phyloP scores from a whole-genome alignment of 2,329 filamentous ascomycete species.

The Hypomyces perniciosus region DNA sequence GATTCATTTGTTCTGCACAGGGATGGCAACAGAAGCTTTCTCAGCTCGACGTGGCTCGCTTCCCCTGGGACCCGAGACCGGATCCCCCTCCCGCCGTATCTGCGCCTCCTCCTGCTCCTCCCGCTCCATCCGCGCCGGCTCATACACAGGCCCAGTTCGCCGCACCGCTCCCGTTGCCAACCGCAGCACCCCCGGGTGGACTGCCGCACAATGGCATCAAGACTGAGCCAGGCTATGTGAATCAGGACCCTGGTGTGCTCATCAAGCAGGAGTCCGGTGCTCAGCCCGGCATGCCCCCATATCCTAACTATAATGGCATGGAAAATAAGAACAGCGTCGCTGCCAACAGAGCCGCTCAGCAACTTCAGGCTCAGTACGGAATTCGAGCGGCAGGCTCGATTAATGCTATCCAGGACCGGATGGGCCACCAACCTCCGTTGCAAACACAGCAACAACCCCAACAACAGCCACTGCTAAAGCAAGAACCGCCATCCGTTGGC shows the following conservation, averaged over 20 bases:
- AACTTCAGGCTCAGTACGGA: slow-evolving; percentile 56
- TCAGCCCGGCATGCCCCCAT: slow-evolving; percentile 26
- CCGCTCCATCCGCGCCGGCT: slow-evolving; percentile 17
- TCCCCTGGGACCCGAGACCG: slow-evolving; percentile 91
- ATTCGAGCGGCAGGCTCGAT: slow-evolving; percentile 60
- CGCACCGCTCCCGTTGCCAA: slow-evolving; percentile 26
- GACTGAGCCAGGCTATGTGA: slow-evolving; percentile 38
- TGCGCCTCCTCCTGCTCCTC: slow-evolving; percentile 21
- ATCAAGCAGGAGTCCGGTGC: slow-evolving; percentile 40
- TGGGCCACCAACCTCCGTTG: slow-evolving; percentile 26
- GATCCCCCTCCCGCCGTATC: slow-evolving; percentile 40
- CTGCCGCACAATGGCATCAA: slow-evolving; percentile 33
- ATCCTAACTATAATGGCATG: slow-evolving; percentile 27
- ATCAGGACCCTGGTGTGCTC: slow-evolving; percentile 41
- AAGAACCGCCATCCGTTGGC: slow-evolving; percentile 25
- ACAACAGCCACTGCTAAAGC: slow-evolving; percentile 19
- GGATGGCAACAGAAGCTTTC: slow-evolving; percentile 93
- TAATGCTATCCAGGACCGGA: slow-evolving; percentile 50
- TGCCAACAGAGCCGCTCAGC: slow-evolving; percentile 49
- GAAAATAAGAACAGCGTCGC: slow-evolving; percentile 37
- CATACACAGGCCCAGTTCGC: slow-evolving; percentile 29
- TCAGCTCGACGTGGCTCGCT: slow-evolving; percentile 74
- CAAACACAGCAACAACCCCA: slow-evolving; percentile 21
- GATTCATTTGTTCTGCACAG: slow-evolving; percentile 41
- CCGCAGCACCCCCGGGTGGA: slow-evolving; percentile 25